Conservation (phyloP, 768 basidiomycete species). For the Trametes cubensis region DNA sequence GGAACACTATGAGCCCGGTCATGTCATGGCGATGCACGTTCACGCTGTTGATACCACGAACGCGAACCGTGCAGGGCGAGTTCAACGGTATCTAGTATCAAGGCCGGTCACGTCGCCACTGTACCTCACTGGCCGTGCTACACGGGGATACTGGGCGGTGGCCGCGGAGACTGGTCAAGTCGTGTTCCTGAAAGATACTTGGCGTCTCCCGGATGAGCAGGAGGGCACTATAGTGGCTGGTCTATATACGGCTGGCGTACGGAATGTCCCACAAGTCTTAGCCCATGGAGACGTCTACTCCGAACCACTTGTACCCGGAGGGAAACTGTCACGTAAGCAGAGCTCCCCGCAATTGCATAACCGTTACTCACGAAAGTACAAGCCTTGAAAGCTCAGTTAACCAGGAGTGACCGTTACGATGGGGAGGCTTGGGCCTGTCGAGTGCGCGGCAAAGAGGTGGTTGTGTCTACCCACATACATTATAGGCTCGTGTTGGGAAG, state of each 20-base stretch:
- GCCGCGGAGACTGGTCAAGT: not conserved
- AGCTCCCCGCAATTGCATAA: not conserved
- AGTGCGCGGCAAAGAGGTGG: not conserved
- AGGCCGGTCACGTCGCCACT: constrained; percentile 6
- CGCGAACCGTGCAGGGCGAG: not conserved
- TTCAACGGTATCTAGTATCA: constrained; percentile 8
- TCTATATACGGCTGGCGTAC: not conserved
- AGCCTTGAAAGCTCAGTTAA: not conserved
- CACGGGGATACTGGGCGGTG: constrained; percentile 22
- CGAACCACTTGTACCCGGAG: not conserved
- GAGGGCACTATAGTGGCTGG: constrained; percentile 3
- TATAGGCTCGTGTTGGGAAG: constrained; percentile 10
- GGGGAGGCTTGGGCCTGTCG: not conserved
- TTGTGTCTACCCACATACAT: not conserved
- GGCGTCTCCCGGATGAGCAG: not conserved
- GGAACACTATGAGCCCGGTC: constrained; percentile 13
- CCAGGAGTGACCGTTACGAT: not conserved
- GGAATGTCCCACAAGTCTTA: constrained; percentile 1
- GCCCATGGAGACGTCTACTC: constrained; percentile 5
- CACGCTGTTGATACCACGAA: not conserved
- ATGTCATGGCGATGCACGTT: not conserved
- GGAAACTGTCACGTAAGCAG: not conserved
- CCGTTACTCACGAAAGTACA: too few species aligned
- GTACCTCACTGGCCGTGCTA: constrained; percentile 5
- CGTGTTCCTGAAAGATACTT: constrained; percentile 3